These are phyloP conservation scores for Macrotyloma uniflorum DNA, from an alignment of 306 rosid species.

Conservation along the genomic window DNA sequence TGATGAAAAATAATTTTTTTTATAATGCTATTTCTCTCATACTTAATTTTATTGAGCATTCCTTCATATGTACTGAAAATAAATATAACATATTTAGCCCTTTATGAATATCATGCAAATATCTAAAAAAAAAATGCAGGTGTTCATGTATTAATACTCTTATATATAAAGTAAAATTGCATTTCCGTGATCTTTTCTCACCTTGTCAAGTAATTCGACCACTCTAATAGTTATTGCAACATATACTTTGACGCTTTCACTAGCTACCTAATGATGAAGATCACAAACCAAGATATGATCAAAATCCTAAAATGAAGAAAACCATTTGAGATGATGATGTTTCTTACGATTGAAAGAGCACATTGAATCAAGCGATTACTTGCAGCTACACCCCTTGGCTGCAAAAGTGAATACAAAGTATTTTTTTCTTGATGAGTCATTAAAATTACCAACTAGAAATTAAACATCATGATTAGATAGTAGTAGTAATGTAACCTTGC, in stretches of 20 bases:
- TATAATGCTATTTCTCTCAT: no score
- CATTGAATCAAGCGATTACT: slow-evolving; percentile 71
- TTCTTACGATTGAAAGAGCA: slow-evolving; percentile 72
- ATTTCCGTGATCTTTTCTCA: slow-evolving; percentile 31
- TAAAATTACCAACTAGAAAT: background rate
- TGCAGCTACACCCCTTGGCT: slow-evolving; percentile 78
- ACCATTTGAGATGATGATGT: background rate
- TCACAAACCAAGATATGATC: slow-evolving; percentile 14
- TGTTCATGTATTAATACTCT: no score
- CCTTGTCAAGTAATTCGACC: slow-evolving; percentile 87
- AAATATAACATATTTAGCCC: no score
- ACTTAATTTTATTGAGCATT: no score
- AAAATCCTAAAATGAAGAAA: slow-evolving; percentile 1
- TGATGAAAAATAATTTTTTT: no score
- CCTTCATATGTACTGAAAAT: no score
- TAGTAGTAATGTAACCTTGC: slow-evolving; percentile 60
- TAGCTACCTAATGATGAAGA: slow-evolving; percentile 59
- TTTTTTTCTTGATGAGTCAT: background rate
- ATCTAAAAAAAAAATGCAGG: no score
- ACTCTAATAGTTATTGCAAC: slow-evolving; percentile 80
- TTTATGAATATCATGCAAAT: no score
- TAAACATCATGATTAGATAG: background rate
- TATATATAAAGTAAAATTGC: background rate
- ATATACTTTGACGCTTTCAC: slow-evolving; percentile 76
- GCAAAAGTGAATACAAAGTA: slow-evolving; percentile 28